phyloP scores from a whole-genome alignment of 2,329 filamentous ascomycete genomes.

The Beauveria australis region DNA sequence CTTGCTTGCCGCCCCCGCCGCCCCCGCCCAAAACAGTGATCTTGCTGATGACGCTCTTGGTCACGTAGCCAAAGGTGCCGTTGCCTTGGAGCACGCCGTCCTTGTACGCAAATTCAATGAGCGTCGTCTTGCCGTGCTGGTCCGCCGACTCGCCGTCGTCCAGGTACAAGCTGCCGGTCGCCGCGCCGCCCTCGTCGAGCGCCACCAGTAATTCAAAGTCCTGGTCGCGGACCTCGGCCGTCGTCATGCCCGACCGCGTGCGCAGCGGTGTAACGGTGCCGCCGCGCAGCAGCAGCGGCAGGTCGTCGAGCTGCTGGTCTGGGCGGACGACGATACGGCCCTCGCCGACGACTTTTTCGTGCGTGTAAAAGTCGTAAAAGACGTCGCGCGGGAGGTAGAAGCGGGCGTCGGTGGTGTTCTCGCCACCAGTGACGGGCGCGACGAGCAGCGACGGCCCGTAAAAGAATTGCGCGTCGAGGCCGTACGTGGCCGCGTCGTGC shows the following conservation, averaged over 20 bases:
- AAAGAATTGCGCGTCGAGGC: conserved; percentile 38
- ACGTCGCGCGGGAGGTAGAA: conserved; percentile 40
- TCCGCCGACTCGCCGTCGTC: conserved; percentile 64
- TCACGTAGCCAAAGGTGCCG: conserved; percentile 45
- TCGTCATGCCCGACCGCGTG: conserved; percentile 50
- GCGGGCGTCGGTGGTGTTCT: conserved; percentile 31
- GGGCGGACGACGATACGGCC: conserved; percentile 27
- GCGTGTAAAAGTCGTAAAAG: conserved; percentile 44
- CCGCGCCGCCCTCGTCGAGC: conserved; percentile 51
- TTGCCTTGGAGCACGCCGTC: conserved; percentile 38
- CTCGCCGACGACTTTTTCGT: conserved; percentile 30
- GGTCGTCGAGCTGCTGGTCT: conserved; percentile 34
- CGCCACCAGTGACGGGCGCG: conserved; percentile 30
- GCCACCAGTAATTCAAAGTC: conserved; percentile 67
- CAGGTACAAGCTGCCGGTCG: conserved; percentile 59
- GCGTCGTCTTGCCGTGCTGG: conserved; percentile 40
- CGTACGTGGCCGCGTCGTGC: conserved; percentile 31
- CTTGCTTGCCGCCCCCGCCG: not conserved
- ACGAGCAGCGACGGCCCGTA: conserved; percentile 37
- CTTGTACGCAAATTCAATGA: conserved; percentile 51
- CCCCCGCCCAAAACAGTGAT: conserved; percentile 37
- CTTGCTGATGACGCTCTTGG: conserved; percentile 32
- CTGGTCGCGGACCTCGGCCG: conserved; percentile 51
- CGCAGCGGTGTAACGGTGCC: conserved; percentile 59
- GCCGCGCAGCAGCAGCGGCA: conserved; percentile 61